Conservation (phyloP, 345 rosid species). For the Camelina laxa region DNA sequence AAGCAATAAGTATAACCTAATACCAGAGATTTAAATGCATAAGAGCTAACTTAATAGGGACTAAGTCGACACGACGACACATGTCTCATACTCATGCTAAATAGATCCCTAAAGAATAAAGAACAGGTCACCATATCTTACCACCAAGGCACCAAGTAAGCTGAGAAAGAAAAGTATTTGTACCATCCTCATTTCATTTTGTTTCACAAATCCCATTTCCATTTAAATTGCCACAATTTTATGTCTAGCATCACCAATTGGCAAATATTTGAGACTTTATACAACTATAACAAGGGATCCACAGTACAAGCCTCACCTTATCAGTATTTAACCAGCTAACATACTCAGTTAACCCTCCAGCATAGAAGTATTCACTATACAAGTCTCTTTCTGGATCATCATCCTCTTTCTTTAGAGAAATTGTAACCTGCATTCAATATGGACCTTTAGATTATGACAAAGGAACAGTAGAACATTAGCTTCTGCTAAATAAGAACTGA, state of each 20-base stretch:
- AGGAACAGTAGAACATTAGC: conserved; percentile 10
- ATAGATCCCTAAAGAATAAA: conserved; percentile 22
- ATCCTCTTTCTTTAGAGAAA: conserved; percentile 67
- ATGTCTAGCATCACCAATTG: not conserved
- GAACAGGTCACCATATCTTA: conserved; percentile 19
- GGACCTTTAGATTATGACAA: conserved; percentile 21
- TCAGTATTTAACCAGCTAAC: conserved; percentile 89
- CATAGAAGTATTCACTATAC: conserved; percentile 70
- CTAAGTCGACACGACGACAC: conserved; percentile 15
- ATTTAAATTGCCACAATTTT: not conserved
- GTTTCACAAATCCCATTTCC: conserved; percentile 17
- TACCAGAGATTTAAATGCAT: conserved; percentile 8
- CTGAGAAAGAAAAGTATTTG: conserved; percentile 16
- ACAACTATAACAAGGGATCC: conserved; percentile 20
- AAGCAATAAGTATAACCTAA: conserved; percentile 22
- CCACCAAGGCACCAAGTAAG: conserved; percentile 28
- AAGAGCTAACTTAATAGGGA: conserved; percentile 26
- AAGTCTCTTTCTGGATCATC: conserved; percentile 60
- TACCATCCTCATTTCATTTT: conserved; percentile 17
- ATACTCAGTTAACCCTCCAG: conserved; percentile 89
- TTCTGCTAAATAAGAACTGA: conserved; percentile 27
- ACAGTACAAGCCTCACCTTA: conserved; percentile 57
- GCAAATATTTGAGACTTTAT: conserved; percentile 22
- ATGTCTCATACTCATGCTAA: not conserved
- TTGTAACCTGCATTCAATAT: conserved; percentile 63